Evolutionary conservation across 179 eudicot genomes (phyloP).

Genomic region (Amaranthus tricolor): DNA sequence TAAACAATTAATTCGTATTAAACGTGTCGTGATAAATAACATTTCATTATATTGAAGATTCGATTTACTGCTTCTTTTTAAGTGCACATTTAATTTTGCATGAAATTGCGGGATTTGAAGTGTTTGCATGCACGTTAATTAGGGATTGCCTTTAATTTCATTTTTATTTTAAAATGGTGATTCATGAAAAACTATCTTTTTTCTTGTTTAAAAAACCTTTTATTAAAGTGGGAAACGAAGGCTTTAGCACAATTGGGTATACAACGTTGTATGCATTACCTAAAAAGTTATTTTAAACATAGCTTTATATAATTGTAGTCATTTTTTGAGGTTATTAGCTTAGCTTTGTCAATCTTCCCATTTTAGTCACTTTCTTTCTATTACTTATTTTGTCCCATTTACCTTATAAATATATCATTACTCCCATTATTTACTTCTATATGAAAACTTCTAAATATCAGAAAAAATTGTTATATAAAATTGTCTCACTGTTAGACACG

Average conservation of each 20-base stretch:
- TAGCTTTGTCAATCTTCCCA: not conserved
- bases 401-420: not conserved
- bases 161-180: not conserved
- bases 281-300: not conserved
- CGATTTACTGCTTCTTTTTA: not conserved
- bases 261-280: conserved; percentile 1
- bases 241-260: not conserved
- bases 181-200: not conserved
- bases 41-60: conserved; percentile 3
- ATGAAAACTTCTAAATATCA: not conserved
- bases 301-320: not conserved
- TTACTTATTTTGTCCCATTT: conserved; percentile 1
- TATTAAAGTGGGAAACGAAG: not conserved
- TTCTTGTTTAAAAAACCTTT: not conserved
- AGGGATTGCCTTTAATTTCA: not conserved
- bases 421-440: not conserved
- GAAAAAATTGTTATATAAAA: too few relatives aligned
- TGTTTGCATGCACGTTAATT: not conserved
- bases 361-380: not conserved
- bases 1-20: not conserved
- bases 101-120: conserved; percentile 5
- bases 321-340: not conserved
- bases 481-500: too few relatives aligned
- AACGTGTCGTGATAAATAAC: conserved; percentile 23
- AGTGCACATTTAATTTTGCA: conserved; percentile 9